Percentiles rank a stretch among this genome's conserved stretches.
These are phyloP conservation scores for Dactylellina haptotyla DNA, from an alignment of 2,329 filamentous ascomycete genomes.

Conservation along the genomic window DNA sequence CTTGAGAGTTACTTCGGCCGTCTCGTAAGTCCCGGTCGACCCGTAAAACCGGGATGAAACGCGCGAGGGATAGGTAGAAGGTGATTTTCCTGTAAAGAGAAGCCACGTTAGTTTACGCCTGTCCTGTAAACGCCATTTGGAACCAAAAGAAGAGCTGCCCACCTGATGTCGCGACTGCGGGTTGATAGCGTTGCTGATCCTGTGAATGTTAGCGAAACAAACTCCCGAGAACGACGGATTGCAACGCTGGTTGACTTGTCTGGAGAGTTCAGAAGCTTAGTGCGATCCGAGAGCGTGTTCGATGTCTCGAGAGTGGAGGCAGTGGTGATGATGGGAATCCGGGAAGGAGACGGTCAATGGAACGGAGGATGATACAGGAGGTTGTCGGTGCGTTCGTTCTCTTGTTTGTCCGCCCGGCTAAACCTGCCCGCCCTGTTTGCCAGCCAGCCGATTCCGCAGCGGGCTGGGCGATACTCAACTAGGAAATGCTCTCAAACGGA, in stretches of 20 bases:
- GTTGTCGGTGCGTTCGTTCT: no score
- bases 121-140: no score
- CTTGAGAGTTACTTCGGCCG: neutral
- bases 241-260: neutral
- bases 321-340: no score
- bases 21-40: neutral
- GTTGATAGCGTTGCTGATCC: neutral
- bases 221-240: slow-evolving; percentile 16
- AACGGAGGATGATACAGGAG: no score
- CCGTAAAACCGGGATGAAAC: neutral
- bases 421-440: slow-evolving; percentile 11
- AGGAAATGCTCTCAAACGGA: slow-evolving; percentile 12
- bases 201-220: slow-evolving; percentile 28
- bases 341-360: no score
- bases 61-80: slow-evolving; percentile 1
- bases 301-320: no score
- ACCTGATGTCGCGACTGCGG: neutral
- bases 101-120: no score
- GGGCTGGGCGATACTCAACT: neutral
- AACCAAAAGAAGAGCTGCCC: neutral
- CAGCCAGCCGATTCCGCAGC: slow-evolving; percentile 18
- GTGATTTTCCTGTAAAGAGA: no score
- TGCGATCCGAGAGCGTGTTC: no score
- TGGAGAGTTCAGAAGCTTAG: no score
- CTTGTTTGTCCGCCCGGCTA: no score